Conservation (phyloP, 495 filamentous ascomycete species). For the Talaromyces wortmannii region DNA sequence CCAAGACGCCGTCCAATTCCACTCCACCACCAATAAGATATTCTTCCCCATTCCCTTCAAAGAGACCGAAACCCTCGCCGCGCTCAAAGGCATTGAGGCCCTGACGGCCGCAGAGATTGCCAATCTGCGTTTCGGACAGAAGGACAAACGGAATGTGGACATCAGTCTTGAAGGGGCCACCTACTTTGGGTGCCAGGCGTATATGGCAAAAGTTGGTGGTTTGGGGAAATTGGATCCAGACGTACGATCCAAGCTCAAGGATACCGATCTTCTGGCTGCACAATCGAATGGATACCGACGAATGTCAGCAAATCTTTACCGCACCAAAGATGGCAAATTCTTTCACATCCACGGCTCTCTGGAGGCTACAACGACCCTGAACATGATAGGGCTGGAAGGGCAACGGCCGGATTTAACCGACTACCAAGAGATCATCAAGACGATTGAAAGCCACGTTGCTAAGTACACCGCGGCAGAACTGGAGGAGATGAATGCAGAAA, state of each 20-base stretch:
- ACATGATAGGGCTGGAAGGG: conserved; percentile 65
- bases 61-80: conserved; percentile 60
- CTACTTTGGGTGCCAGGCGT: conserved; percentile 64
- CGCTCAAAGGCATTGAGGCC: conserved; percentile 66
- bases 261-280: conserved; percentile 62
- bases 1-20: conserved; percentile 32
- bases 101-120: conserved; percentile 58
- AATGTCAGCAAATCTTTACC: conserved; percentile 69
- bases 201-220: conserved; percentile 65
- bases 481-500: conserved; percentile 54
- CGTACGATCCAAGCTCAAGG: conserved; percentile 57
- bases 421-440: conserved; percentile 58
- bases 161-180: conserved; percentile 59
- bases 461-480: conserved; percentile 56
- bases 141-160: conserved; percentile 35
- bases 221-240: conserved; percentile 54
- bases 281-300: conserved; percentile 69
- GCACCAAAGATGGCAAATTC: conserved; percentile 58
- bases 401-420: conserved; percentile 56
- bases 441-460: conserved; percentile 59
- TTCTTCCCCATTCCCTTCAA: conserved; percentile 63
- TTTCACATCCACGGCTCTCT: conserved; percentile 78
- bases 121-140: conserved; percentile 42
- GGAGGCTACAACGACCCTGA: conserved; percentile 58
- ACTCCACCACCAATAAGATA: conserved; percentile 31